These are phyloP conservation scores for Phytophthora litchii DNA, from an alignment of 352 stramenopile genomes.

Conservation along the genomic window DNA sequence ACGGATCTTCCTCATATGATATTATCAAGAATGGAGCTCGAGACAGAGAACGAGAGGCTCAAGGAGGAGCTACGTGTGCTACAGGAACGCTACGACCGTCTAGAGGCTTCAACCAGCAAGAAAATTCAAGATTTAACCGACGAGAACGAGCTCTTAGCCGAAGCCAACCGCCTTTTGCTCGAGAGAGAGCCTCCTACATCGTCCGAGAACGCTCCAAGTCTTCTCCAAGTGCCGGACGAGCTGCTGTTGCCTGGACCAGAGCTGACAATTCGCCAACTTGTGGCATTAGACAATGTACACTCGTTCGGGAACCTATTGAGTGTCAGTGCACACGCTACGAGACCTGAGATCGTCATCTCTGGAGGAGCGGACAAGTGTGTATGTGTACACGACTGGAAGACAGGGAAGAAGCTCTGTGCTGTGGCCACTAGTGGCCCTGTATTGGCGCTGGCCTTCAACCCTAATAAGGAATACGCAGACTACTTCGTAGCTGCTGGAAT, in stretches of 20 bases:
- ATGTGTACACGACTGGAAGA: slow-evolving; percentile 71
- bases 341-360: slow-evolving; percentile 51
- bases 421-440: slow-evolving; percentile 52
- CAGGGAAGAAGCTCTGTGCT: slow-evolving; percentile 45
- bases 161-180: slow-evolving; percentile 72
- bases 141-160: slow-evolving; percentile 76
- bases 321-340: slow-evolving; percentile 50
- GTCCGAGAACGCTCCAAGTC: slow-evolving; percentile 9
- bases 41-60: slow-evolving; percentile 57
- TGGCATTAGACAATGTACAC: slow-evolving; percentile 55
- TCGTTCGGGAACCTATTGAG: slow-evolving; percentile 74
- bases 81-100: slow-evolving; percentile 56
- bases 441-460: slow-evolving; percentile 68
- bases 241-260: slow-evolving; percentile 61
- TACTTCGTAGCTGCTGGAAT: slow-evolving; percentile 76
- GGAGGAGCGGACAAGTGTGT: slow-evolving; percentile 81
- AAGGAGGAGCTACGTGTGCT: slow-evolving; percentile 47
- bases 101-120: slow-evolving; percentile 37
- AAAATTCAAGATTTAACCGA: slow-evolving; percentile 67
- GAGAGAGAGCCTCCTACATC: slow-evolving; percentile 34
- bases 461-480: slow-evolving; percentile 37
- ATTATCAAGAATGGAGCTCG: slow-evolving; percentile 32
- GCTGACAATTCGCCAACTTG: slow-evolving; percentile 33
- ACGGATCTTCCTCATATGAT: slow-evolving; percentile 7
- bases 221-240: slow-evolving; percentile 69